Percentiles rank a stretch among this genome's conserved stretches.
phyloP scores from a whole-genome alignment of 305 asterid genomes.

The Fraxinus angustifolia region DNA sequence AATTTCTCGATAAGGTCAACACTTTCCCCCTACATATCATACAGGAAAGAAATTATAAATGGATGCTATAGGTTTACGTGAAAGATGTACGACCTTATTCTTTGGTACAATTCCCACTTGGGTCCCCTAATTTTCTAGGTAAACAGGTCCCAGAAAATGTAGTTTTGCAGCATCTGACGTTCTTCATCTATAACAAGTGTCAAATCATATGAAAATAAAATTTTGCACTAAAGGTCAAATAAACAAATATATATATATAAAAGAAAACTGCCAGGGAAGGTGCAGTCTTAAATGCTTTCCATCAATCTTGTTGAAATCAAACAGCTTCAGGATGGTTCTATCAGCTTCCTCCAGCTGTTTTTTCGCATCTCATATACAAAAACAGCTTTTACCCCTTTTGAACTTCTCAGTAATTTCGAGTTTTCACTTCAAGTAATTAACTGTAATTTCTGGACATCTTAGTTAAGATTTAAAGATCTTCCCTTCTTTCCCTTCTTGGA shows the following conservation, averaged over 20 bases:
- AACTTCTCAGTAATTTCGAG: neutral
- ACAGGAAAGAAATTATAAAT: neutral
- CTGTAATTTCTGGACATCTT: neutral
- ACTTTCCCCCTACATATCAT: neutral
- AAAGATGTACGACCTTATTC: neutral
- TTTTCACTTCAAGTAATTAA: neutral
- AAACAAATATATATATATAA: neutral
- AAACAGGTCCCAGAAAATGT: neutral
- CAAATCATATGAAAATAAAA: neutral
- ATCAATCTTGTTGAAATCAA: neutral
- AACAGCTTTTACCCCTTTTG: neutral
- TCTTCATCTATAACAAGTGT: neutral
- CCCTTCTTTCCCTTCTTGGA: neutral
- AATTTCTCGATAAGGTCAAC: constrained; percentile 3
- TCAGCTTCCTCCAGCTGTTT: neutral
- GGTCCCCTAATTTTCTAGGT: neutral
- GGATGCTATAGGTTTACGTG: neutral
- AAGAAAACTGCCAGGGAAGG: neutral
- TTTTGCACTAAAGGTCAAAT: neutral
- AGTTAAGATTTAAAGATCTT: neutral
- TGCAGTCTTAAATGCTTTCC: neutral
- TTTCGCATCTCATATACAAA: neutral
- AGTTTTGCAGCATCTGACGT: neutral
- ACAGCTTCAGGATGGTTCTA: neutral
- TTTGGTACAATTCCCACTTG: neutral